A percentile compares a stretch with the other conserved stretches of the same genome.
phyloP scores from a whole-genome alignment of 805 yeast genomes.

The Kodamaea restingae region DNA sequence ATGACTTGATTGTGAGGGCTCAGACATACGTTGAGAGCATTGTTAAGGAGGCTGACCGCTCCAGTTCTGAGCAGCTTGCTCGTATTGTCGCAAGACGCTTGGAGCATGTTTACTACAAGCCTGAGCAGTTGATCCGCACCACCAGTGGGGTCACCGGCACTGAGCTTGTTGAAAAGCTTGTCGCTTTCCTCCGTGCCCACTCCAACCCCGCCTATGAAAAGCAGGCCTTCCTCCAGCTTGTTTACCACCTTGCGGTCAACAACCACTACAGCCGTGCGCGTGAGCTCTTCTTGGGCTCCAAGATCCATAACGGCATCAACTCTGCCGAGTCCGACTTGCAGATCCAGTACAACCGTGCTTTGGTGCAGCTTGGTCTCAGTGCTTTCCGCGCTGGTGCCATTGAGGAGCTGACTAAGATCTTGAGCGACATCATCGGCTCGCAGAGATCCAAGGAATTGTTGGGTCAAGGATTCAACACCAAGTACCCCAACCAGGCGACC shows the following conservation, averaged over 20 bases:
- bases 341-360: conserved; percentile 89
- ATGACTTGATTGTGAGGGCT: conserved; percentile 72
- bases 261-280: conserved; percentile 80
- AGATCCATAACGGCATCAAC: conserved; percentile 77
- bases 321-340: conserved; percentile 82
- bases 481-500: conserved; percentile 55
- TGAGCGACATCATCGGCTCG: conserved; percentile 84
- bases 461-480: conserved; percentile 80
- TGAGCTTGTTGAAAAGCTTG: conserved; percentile 59
- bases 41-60: conserved; percentile 38
- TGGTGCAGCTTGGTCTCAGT: conserved; percentile 92
- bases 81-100: conserved; percentile 79
- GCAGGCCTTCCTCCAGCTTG: conserved; percentile 77
- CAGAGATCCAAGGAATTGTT: conserved; percentile 85
- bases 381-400: conserved; percentile 90
- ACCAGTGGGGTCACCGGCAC: conserved; percentile 23
- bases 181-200: conserved; percentile 63
- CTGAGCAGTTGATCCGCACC: conserved; percentile 51
- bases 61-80: conserved; percentile 54
- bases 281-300: conserved; percentile 82
- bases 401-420: conserved; percentile 78
- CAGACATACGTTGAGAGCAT: conserved; percentile 80
- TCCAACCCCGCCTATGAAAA: conserved; percentile 66
- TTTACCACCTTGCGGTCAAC: conserved; percentile 89
- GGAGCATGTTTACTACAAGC: conserved; percentile 92